These are phyloP conservation scores for Choanephora cucurbitarum DNA, from an alignment of 371 early-diverging fungal species.

Conservation along the genomic window DNA sequence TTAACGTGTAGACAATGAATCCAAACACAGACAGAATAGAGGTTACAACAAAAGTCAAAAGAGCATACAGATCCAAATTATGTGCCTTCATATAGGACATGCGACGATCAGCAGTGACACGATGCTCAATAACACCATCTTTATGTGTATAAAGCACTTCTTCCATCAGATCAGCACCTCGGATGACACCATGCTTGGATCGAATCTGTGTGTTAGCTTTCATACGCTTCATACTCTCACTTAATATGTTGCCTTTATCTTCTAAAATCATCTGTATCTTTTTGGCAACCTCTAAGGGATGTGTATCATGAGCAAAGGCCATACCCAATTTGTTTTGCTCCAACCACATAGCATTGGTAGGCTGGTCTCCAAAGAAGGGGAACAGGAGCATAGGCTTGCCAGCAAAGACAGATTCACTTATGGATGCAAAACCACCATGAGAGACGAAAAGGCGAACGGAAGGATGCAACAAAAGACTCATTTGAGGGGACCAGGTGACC, in stretches of 20 bases:
- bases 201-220: conserved; percentile 24
- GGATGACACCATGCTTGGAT: conserved; percentile 11
- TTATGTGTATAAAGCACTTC: conserved; percentile 24
- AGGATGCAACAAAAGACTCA: conserved; percentile 38
- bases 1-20: too few species aligned
- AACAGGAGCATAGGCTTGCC: conserved; percentile 34
- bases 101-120: conserved; percentile 3
- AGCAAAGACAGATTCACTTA: conserved; percentile 35
- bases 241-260: conserved; percentile 12
- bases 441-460: conserved; percentile 34
- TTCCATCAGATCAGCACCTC: conserved; percentile 32
- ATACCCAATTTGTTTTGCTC: conserved; percentile 5
- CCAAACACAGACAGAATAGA: too few species aligned
- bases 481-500: conserved; percentile 42
- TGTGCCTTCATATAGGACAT: conserved; percentile 10
- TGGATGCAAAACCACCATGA: conserved; percentile 42
- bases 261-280: conserved; percentile 12
- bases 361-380: conserved; percentile 50
- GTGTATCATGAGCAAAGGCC: not conserved
- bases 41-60: too few species aligned
- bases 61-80: conserved; percentile 17
- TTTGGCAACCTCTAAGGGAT: not conserved
- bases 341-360: conserved; percentile 13
- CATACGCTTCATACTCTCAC: conserved; percentile 11
- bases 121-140: conserved; percentile 23